Percentiles rank a stretch among this genome's conserved stretches.
These are phyloP conservation scores for Chaetoceros tenuissimus DNA, from an alignment of 108 stramenopile genomes.

Conservation along the genomic window DNA sequence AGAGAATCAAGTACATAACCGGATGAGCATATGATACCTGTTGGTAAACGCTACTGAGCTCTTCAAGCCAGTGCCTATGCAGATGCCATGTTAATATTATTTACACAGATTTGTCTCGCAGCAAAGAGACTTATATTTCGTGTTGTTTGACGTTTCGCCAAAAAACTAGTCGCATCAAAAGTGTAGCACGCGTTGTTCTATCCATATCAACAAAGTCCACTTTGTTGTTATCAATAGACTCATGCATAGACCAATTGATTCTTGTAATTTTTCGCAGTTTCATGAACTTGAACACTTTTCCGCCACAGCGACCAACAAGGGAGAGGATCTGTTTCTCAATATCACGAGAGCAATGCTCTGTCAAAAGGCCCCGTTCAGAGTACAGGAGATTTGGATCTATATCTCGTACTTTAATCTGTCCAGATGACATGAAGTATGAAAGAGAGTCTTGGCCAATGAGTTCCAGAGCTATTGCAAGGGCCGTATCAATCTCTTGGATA, in stretches of 20 bases:
- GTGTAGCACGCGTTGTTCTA: too few relatives aligned
- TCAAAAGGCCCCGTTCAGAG: neutral
- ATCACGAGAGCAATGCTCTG: neutral
- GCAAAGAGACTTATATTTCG: too few relatives aligned
- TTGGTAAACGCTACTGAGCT: too few relatives aligned
- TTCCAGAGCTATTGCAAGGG: neutral
- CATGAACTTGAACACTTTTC: neutral
- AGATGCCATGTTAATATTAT: too few relatives aligned
- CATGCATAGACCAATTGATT: neutral
- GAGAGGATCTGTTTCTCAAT: neutral
- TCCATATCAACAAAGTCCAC: too few relatives aligned
- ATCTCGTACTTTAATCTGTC: neutral
- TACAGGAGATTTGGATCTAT: neutral
- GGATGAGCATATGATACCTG: too few relatives aligned
- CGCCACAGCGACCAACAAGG: neutral
- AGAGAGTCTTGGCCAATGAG: neutral
- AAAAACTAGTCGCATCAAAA: too few relatives aligned
- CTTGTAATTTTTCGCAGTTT: neutral
- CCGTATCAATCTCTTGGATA: neutral
- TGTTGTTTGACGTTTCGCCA: too few relatives aligned
- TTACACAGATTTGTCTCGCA: too few relatives aligned
- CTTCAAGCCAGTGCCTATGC: too few relatives aligned
- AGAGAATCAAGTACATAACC: too few relatives aligned
- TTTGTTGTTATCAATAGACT: too few relatives aligned
- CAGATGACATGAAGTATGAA: neutral